These are phyloP conservation scores for Eragrostis curvula DNA, from an alignment of 176 grass and related monocot species.

Conservation along the genomic window DNA sequence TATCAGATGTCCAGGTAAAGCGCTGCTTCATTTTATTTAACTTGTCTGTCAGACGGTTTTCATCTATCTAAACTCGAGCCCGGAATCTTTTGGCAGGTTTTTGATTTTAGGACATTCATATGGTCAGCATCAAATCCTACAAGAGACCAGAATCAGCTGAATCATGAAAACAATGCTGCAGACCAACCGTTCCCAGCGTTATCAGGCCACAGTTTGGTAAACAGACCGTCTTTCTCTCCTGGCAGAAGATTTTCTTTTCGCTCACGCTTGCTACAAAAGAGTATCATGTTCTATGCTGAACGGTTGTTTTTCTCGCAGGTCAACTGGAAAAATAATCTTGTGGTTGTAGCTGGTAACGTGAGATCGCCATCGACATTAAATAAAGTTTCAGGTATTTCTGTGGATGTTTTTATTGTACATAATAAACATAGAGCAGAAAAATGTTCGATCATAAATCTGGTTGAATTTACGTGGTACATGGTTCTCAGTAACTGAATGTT, in stretches of 20 bases:
- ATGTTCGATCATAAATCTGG: not conserved
- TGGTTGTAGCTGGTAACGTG: constrained; percentile 76
- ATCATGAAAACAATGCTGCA: constrained; percentile 47
- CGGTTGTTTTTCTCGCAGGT: constrained; percentile 50
- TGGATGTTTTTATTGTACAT: constrained; percentile 20
- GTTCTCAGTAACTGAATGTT: not conserved
- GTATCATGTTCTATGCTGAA: constrained; percentile 7
- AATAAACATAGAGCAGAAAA: not conserved
- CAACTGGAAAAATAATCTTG: constrained; percentile 80
- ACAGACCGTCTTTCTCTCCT: not conserved
- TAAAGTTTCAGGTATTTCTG: constrained; percentile 73
- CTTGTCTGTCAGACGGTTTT: not conserved
- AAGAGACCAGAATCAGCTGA: constrained; percentile 48
- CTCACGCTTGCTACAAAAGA: not conserved
- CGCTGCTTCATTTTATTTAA: not conserved
- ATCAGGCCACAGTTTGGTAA: constrained; percentile 88
- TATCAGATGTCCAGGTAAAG: constrained; percentile 83
- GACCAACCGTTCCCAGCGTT: constrained; percentile 64
- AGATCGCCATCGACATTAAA: constrained; percentile 55
- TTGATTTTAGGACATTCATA: constrained; percentile 81
- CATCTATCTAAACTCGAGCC: not conserved
- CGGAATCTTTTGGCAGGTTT: constrained; percentile 53
- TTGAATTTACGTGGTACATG: not conserved
- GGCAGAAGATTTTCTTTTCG: not conserved
- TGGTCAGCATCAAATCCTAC: constrained; percentile 67